Conservation (phyloP, 2,329 filamentous ascomycete genomes). For the Pseudogymnoascus sp. region DNA sequence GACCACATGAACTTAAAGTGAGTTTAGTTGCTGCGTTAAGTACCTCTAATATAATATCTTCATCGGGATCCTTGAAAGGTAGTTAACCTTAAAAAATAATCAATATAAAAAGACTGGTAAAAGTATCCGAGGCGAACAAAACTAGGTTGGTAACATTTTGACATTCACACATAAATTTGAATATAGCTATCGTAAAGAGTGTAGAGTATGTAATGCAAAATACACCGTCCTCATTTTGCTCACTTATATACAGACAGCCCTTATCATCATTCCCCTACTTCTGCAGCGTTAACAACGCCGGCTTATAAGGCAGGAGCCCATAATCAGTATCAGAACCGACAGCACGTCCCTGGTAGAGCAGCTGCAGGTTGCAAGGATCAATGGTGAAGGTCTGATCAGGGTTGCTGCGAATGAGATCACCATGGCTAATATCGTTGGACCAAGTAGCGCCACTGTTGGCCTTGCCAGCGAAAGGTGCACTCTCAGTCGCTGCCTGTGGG, state of each 20-base stretch:
- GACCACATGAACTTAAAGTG: neutral
- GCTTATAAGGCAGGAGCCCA: constrained; percentile 45
- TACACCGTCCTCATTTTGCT: neutral
- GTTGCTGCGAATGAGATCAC: constrained; percentile 51
- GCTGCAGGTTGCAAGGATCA: constrained; percentile 57
- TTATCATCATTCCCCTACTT: neutral
- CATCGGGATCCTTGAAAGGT: neutral
- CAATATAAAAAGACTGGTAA: neutral
- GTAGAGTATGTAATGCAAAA: neutral
- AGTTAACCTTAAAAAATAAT: neutral
- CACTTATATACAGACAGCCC: neutral
- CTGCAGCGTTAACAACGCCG: constrained; percentile 46
- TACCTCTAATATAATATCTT: neutral
- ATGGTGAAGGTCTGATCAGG: constrained; percentile 57
- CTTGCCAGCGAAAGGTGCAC: constrained; percentile 59
- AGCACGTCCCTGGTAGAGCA: constrained; percentile 55
- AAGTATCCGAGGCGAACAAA: neutral
- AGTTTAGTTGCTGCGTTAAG: neutral
- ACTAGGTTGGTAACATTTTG: neutral
- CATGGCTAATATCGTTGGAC: constrained; percentile 63
- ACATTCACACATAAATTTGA: neutral
- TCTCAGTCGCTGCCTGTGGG: constrained; percentile 47
- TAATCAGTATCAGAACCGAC: constrained; percentile 42
- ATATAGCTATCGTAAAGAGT: neutral
- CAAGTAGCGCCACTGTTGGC: constrained; percentile 58